These are phyloP conservation scores for Orbilia brochopaga DNA, from an alignment of 2,329 filamentous ascomycete genomes.

Conservation along the genomic window DNA sequence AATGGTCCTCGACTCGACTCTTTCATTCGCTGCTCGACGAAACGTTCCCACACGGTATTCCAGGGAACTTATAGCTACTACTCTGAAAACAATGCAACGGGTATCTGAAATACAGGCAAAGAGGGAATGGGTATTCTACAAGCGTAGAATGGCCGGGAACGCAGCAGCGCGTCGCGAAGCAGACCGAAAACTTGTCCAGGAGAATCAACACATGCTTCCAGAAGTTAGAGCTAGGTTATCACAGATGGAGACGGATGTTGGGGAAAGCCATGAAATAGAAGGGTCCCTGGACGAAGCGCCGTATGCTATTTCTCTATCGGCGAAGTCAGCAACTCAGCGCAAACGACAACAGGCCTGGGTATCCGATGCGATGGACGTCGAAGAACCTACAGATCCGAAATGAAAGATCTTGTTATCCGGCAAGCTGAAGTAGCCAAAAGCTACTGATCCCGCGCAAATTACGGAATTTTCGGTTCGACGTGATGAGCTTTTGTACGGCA, in stretches of 20 bases:
- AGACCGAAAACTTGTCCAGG: conserved; percentile 84
- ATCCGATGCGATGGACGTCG: conserved; percentile 40
- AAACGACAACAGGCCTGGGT: conserved; percentile 17
- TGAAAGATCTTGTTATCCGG: neutral
- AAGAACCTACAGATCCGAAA: conserved; percentile 8
- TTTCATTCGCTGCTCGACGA: conserved; percentile 88
- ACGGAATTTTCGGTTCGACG: too few relatives aligned
- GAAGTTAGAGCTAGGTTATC: conserved; percentile 44
- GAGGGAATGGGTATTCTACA: conserved; percentile 91
- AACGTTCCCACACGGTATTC: conserved; percentile 96
- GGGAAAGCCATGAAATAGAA: conserved; percentile 15
- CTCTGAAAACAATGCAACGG: conserved; percentile 88
- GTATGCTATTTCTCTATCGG: conserved; percentile 31
- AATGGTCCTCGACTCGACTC: conserved; percentile 91
- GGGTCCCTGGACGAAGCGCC: conserved; percentile 22
- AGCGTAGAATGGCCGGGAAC: conserved; percentile 89
- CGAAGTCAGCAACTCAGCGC: conserved; percentile 13
- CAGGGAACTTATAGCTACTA: conserved; percentile 84
- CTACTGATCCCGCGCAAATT: too few relatives aligned
- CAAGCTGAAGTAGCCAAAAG: neutral
- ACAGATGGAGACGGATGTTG: conserved; percentile 8
- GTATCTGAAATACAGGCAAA: conserved; percentile 82
- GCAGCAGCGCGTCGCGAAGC: conserved; percentile 77
- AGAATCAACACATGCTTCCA: conserved; percentile 91
- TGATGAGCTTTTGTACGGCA: too few relatives aligned